Conservation (phyloP, 108 stramenopile species). For the Fragilaria crotonensis region DNA sequence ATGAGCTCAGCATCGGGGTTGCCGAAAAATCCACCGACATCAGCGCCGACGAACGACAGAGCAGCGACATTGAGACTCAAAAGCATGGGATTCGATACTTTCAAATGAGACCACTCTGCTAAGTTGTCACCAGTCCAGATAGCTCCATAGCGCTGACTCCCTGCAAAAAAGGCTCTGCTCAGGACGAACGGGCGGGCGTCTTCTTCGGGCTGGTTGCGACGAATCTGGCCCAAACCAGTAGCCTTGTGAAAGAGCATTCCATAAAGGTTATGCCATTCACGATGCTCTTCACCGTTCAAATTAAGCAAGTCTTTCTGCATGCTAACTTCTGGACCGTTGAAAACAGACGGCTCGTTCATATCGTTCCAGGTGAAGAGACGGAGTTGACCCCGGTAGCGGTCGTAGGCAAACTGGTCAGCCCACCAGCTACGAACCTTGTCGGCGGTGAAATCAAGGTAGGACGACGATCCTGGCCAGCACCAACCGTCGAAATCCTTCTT, state of each 20-base stretch:
- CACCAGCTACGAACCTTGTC: constrained; percentile 92
- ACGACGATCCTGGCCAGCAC: constrained; percentile 99
- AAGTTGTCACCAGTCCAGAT: constrained; percentile 99
- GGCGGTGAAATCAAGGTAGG: constrained; percentile 98
- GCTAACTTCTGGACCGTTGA: constrained; percentile 98
- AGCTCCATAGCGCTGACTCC: constrained; percentile 94
- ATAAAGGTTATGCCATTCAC: constrained; percentile 99
- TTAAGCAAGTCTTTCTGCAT: constrained; percentile 92
- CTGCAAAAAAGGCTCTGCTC: constrained; percentile 94
- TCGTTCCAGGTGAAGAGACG: constrained; percentile 97
- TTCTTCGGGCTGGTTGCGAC: constrained; percentile 48
- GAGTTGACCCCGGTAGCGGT: constrained; percentile 89
- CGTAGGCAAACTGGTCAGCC: constrained; percentile 91
- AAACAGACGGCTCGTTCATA: constrained; percentile 99
- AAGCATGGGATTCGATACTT: constrained; percentile 93
- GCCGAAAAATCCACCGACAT: constrained; percentile 99
- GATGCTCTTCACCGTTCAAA: constrained; percentile 89
- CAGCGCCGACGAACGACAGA: constrained; percentile 95
- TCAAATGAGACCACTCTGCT: constrained; percentile 92
- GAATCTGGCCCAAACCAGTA: constrained; percentile 86
- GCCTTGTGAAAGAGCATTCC: constrained; percentile 97
- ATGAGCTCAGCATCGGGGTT: constrained; percentile 94
- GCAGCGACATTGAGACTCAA: constrained; percentile 89
- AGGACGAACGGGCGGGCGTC: constrained; percentile 94
- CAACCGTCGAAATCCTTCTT: constrained; percentile 96